Evolutionary conservation across 2,329 filamentous ascomycete species (phyloP), one percentile per base, ranked within the genome.

Genomic region (Dendrostoma leiphaemia): DNA sequence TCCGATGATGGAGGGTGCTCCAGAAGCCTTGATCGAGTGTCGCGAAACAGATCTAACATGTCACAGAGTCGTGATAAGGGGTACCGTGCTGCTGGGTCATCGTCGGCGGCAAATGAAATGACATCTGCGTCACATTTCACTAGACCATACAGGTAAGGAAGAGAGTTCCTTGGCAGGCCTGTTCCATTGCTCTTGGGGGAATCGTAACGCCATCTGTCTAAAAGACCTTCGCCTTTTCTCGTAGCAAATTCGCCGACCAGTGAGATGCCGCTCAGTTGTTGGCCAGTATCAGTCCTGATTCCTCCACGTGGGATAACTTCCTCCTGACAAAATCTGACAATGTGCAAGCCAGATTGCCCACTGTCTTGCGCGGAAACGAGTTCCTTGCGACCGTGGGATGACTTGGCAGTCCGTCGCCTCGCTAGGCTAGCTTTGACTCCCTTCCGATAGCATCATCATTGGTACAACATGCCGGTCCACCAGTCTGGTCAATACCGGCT

Each of bases 181-280:
- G 26, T 53, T 21, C 21, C 43, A 48, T 55, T 52, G 56, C 48
- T 49, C 48, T 34, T 52, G 44, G 56, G 56, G 56, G 43, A 55
- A 55, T 58, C 52, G 47, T 52, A 52, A 38, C 43, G 40, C 17
- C 45, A 53, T 35, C 24, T 45, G 49, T 52, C 48, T 51, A 34
- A 21, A 45, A 49, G 26, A 44, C 23, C 48, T 43, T 37, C 41
- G 26, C 47, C 47, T 3, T 40, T 23, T 21, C 40, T 15, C 47
- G 19, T 38, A 23, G 34, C 35, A 49, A 29, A 15, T 47, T 17
- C 15, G 17, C 45, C 15, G 23, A 13, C 9, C 19, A 26, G 32
- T 41, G 24, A 8, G 4, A 32, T 13, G 35, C 6, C 34, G n/a
- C 24, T n/a, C n/a, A 32, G n/a, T n/a, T n/a, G n/a, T n/a, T n/a